These are phyloP conservation scores for Knufia petricola DNA, from an alignment of 2,329 filamentous ascomycete species.

Conservation along the genomic window DNA sequence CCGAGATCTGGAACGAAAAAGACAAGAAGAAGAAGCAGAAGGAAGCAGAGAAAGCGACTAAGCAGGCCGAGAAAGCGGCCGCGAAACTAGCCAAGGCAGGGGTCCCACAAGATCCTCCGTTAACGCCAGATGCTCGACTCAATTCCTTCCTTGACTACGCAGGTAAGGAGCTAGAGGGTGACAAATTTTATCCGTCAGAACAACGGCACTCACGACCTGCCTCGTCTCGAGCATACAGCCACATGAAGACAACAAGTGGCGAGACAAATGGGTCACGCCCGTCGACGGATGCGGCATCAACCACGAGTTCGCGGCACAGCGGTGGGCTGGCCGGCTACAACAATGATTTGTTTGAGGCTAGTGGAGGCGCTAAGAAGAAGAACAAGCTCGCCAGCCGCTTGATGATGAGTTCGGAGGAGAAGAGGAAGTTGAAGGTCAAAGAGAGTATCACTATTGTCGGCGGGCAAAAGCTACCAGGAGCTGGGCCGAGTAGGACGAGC, in stretches of 20 bases:
- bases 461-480: background rate
- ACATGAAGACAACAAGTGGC: background rate
- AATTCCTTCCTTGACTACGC: too few relatives aligned
- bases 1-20: slow-evolving; percentile 28
- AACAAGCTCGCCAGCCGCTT: slow-evolving; percentile 15
- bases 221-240: background rate
- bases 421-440: slow-evolving; percentile 31
- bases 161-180: background rate
- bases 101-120: too few relatives aligned
- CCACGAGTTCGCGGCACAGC: background rate
- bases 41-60: background rate
- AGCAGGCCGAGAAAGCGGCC: background rate
- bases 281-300: background rate
- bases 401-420: slow-evolving; percentile 27
- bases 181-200: background rate
- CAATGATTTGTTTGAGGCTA: slow-evolving; percentile 18
- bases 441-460: slow-evolving; percentile 33
- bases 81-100: background rate
- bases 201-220: background rate
- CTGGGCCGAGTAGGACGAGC: background rate
- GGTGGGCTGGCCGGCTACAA: background rate
- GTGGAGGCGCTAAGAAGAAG: slow-evolving; percentile 29
- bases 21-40: slow-evolving; percentile 14
- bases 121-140: too few relatives aligned
- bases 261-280: background rate